Evolutionary conservation across 73 alveolate genomes (phyloP).

Genomic region (Strombidium stylifer): DNA sequence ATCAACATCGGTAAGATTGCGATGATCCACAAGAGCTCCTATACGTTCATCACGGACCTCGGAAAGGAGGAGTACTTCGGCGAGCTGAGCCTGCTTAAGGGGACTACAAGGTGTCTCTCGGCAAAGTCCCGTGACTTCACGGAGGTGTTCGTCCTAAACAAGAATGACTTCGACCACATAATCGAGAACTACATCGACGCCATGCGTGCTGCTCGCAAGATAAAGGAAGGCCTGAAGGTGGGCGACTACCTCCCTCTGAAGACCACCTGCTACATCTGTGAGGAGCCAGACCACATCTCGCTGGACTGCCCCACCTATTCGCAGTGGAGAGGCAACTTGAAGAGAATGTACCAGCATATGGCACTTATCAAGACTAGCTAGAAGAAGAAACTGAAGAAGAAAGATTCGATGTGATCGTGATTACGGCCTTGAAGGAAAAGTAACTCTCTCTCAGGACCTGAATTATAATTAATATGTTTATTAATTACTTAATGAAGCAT

Average conservation of each 20-base stretch:
- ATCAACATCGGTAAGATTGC: slow-evolving; percentile 69
- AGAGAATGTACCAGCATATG: too few species aligned
- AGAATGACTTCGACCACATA: slow-evolving; percentile 49
- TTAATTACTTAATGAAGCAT: too few species aligned
- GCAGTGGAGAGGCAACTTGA: too few species aligned
- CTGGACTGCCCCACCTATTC: too few species aligned
- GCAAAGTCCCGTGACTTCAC: slow-evolving; percentile 66
- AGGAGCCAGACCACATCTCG: slow-evolving; percentile 44
- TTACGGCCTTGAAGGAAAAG: too few species aligned
- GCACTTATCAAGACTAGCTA: too few species aligned
- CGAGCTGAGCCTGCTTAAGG: slow-evolving; percentile 64
- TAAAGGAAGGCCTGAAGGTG: slow-evolving; percentile 16
- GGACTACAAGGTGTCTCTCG: slow-evolving; percentile 51
- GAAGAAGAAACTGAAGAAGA: too few species aligned
- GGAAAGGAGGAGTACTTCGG: slow-evolving; percentile 67
- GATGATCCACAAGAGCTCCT: slow-evolving; percentile 16
- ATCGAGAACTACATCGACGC: slow-evolving; percentile 8
- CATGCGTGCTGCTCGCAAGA: neutral
- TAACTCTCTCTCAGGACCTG: too few species aligned
- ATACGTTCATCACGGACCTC: slow-evolving; percentile 14
- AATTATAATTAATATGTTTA: too few species aligned
- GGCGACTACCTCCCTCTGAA: slow-evolving; percentile 23
- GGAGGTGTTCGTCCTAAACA: slow-evolving; percentile 46
- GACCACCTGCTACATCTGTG: slow-evolving; percentile 65
- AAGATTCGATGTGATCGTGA: too few species aligned